These are phyloP conservation scores for Gracilaria caudata DNA, from an alignment of 23 red algal genomes.

Conservation along the genomic window DNA sequence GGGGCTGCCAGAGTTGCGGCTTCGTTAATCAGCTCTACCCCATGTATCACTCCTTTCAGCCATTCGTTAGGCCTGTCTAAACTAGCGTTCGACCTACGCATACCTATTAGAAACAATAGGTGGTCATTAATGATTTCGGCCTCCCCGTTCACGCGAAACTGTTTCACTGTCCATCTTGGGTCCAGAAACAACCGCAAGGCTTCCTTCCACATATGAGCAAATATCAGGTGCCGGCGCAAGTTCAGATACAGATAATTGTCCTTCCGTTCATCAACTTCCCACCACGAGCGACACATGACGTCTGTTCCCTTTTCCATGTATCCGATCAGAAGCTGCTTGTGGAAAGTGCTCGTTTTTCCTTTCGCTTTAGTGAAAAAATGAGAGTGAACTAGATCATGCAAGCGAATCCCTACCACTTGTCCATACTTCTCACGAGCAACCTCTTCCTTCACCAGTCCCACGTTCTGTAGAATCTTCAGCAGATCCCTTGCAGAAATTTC, in stretches of 20 bases:
- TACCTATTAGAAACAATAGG: background rate
- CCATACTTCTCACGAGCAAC: background rate
- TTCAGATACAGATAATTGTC: constrained; percentile 11
- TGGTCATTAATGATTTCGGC: background rate
- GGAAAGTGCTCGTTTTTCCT: background rate
- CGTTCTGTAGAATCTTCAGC: background rate
- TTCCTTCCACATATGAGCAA: background rate
- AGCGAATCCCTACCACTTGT: background rate
- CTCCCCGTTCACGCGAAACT: background rate
- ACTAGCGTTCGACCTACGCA: background rate
- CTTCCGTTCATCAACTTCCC: background rate
- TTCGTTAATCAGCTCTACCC: background rate
- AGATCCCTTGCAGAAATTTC: background rate
- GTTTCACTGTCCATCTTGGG: constrained; percentile 12
- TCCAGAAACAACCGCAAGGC: background rate
- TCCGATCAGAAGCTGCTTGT: background rate
- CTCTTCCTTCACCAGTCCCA: constrained; percentile 13
- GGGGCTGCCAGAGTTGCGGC: constrained; percentile 4
- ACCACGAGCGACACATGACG: background rate
- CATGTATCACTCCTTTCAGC: background rate
- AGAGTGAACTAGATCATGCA: background rate
- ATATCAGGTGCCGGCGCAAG: background rate
- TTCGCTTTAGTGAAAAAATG: background rate
- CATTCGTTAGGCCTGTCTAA: background rate
- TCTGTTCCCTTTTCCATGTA: background rate